Conservation (phyloP, 2,329 filamentous ascomycete species). For the Phoma herbarum region DNA sequence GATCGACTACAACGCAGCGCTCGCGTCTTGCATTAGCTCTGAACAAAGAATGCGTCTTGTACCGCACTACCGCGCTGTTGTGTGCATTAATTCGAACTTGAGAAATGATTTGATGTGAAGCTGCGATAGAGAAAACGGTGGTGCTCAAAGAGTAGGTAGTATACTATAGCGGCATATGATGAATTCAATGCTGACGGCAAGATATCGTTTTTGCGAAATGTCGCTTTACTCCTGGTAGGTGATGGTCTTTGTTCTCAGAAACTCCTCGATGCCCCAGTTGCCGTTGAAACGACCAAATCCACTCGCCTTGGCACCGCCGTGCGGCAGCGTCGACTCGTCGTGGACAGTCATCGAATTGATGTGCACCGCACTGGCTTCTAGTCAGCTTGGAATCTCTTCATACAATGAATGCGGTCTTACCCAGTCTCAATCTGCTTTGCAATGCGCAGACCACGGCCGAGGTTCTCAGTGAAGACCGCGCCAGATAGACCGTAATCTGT, state of each 20-base stretch:
- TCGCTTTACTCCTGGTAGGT: constrained; percentile 48
- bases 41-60: neutral
- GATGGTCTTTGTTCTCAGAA: constrained; percentile 55
- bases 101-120: neutral
- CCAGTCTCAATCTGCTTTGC: constrained; percentile 66
- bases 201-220: neutral
- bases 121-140: neutral
- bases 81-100: neutral
- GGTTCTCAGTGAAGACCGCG: constrained; percentile 76
- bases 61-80: neutral
- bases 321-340: constrained; percentile 58
- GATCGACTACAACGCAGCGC: neutral
- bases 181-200: neutral
- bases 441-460: constrained; percentile 58
- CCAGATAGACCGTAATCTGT: constrained; percentile 79
- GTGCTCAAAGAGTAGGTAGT: neutral
- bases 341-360: constrained; percentile 63
- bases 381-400: neutral
- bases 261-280: constrained; percentile 58
- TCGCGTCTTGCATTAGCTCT: constrained; percentile 3
- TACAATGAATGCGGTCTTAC: constrained; percentile 32
- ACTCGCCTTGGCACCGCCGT: constrained; percentile 60
- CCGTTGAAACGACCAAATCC: constrained; percentile 60
- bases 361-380: constrained; percentile 54
- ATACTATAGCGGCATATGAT: neutral